Base-by-base conservation (phyloP, 2,329 filamentous ascomycete species). In the Microdochium paspali region DNA sequence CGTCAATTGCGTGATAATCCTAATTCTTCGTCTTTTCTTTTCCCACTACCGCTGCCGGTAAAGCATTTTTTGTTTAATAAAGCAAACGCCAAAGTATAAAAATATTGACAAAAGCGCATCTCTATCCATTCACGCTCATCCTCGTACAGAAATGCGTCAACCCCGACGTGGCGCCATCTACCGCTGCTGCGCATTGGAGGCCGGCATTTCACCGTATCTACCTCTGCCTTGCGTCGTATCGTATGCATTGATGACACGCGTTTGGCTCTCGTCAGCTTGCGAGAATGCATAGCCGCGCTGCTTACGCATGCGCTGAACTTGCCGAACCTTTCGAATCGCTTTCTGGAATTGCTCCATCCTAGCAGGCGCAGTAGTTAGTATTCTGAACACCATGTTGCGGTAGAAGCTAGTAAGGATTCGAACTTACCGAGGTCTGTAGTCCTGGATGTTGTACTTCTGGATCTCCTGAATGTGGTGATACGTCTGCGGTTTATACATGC, bases 311-410 rank as follows among this genome's bases (percentile, higher is more conserved):
- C 93, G 87, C 70, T 97, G 93, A 35, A 97, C 93, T 68, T 98
- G 93, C 46, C 93, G 82, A 46, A 98, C 93, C 71, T 98, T 98
- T 60, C 93, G 86, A 61, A 98, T 97, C 21, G 93, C 93, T 70
- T 98, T 98, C 70, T 98, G 93, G 75, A 98, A 98, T 69, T 98
- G 93, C 62, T 98, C 93, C 93, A 98, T 98, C 61, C 87, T 91
- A 53, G 24, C 5, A 24, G 63, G 57, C 24, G 42, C 54, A 45
- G 18, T 47, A 24, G 13, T 49, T 32, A 50, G 40, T 25, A 32
- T 13, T 35, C 26, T 20, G 13, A 40, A 35, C 10, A 45, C 30
- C 35, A 2, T 32, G 28, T 25, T n/a, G 26, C 21, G 32, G 46
- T 32, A 40, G 32, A n/a, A n/a, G n/a, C n/a, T n/a, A n/a, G n/a